Percentiles rank a stretch among this genome's conserved stretches.
These are phyloP conservation scores for Cercospora brassicicola DNA, from an alignment of 2,329 filamentous ascomycete genomes.

Conservation along the genomic window DNA sequence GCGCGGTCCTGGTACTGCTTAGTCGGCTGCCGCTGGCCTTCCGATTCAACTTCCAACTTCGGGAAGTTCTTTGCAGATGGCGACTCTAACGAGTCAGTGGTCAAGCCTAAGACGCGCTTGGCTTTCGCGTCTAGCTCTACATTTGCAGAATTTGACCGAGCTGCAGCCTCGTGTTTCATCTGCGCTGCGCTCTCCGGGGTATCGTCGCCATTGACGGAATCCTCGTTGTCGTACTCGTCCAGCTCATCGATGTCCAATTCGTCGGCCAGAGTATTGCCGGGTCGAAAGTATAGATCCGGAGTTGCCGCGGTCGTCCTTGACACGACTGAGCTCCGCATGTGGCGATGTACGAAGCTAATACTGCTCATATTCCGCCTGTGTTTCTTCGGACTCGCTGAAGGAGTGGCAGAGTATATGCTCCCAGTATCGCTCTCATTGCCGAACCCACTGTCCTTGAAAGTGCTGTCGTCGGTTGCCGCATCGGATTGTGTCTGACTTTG, in stretches of 20 bases:
- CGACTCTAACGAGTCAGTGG: conserved; percentile 20
- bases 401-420: conserved; percentile 60
- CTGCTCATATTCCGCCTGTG: conserved; percentile 41
- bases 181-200: conserved; percentile 51
- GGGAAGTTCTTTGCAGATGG: conserved; percentile 17
- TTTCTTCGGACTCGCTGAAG: conserved; percentile 40
- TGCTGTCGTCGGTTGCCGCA: conserved; percentile 58
- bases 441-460: conserved; percentile 58
- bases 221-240: conserved; percentile 58
- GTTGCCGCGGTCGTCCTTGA: conserved; percentile 33
- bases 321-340: conserved; percentile 27
- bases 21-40: conserved; percentile 13
- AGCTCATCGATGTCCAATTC: conserved; percentile 86
- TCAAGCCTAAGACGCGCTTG: conserved; percentile 47
- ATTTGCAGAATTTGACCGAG: conserved; percentile 41
- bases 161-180: conserved; percentile 42
- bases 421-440: conserved; percentile 64
- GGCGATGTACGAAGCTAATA: conserved; percentile 31
- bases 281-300: conserved; percentile 58
- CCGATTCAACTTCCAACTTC: conserved; percentile 17
- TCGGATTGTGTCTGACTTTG: conserved; percentile 49
- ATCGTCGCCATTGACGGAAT: conserved; percentile 66
- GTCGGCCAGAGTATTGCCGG: conserved; percentile 79
- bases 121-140: conserved; percentile 47
- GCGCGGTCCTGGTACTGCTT: conserved; percentile 27